Base-by-base conservation (phyloP, 345 rosid species). In the Rhizophora apiculata region DNA sequence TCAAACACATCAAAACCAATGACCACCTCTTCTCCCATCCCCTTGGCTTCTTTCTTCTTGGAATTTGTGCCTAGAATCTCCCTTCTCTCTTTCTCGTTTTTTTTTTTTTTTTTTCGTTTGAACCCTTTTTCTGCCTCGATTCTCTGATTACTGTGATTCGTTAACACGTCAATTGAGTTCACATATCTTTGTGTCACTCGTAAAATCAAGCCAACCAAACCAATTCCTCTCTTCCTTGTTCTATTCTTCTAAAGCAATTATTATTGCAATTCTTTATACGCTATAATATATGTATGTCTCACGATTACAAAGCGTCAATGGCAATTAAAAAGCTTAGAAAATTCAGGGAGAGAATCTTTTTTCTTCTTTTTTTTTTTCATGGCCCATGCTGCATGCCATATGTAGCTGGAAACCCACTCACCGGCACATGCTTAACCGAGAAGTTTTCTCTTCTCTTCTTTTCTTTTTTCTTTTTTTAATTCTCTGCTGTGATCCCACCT, bases 351-450 rank as follows among this genome's bases (percentile, higher is more conserved):
- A 72, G 72, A 69, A 76, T 74, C 77, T 74, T 24, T 31, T 52
- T 20, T 37, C 53, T 52, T 62, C 24, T 21, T 29, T 9, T 19
- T 64, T 37, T 66, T 64, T 74, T 75, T 80, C 82, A 74, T 82
- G 84, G 86, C 82, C 85, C 86, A 83, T 83, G 68, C 82, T 78
- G 65, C 76, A 74, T 80, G 79, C 72, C 86, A 83, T 82, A 7
- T 34, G 6, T 32, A 82, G 90, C 87, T 86, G 91, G 84, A 89
- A 82, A 82, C 78, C 86, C 85, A 83, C 91, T 72, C 77, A 73
- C 80, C 64, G 54, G 85, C 96, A 85, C 89, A 85, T 89, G 90
- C 80, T 71, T 67, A 69, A 71, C 69, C 34, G 71, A 74, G 48
- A 69, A 34, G 27, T 53, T 34, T 52, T 22, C 60, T 30, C 31